phyloP scores from a whole-genome alignment of 2,329 filamentous ascomycete genomes.

The Paraphoma sp. region DNA sequence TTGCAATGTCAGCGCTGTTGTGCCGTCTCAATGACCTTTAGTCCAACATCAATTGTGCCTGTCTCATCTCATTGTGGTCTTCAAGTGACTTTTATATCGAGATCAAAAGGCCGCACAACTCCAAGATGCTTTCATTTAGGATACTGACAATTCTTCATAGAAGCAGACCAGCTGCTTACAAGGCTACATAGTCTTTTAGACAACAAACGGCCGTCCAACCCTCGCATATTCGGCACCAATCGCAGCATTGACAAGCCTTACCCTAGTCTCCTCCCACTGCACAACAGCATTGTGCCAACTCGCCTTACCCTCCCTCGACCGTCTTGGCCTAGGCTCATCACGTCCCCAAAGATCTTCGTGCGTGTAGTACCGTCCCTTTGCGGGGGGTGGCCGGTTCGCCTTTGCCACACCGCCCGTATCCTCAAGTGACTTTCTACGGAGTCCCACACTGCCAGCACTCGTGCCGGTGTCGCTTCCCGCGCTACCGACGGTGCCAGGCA shows the following conservation, averaged over 20 bases:
- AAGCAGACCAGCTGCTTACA: conserved; percentile 2
- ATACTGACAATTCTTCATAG: background rate
- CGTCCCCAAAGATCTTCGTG: conserved; percentile 39
- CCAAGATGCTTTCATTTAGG: background rate
- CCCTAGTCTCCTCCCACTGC: conserved; percentile 4
- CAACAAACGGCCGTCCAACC: conserved; percentile 14
- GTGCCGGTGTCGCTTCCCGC: background rate
- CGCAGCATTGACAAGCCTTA: background rate
- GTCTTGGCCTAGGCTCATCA: background rate
- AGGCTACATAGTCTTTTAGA: conserved; percentile 5
- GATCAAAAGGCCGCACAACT: background rate
- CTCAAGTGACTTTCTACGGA: background rate
- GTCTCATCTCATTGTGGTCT: too few relatives aligned
- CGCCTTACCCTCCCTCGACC: background rate
- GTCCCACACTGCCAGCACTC: background rate
- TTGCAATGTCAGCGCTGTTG: background rate
- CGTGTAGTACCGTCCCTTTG: conserved; percentile 26
- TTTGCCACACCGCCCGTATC: background rate
- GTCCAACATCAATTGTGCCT: too few relatives aligned
- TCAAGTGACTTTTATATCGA: too few relatives aligned
- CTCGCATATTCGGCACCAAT: conserved; percentile 3
- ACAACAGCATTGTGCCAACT: conserved; percentile 4
- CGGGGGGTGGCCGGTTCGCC: conserved; percentile 9
- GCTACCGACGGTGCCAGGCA: conserved; percentile 25
- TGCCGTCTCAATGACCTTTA: background rate